These are phyloP conservation scores for Acanthamoeba sp. DNA, from an alignment of 208 protist genomes.

Conservation along the genomic window DNA sequence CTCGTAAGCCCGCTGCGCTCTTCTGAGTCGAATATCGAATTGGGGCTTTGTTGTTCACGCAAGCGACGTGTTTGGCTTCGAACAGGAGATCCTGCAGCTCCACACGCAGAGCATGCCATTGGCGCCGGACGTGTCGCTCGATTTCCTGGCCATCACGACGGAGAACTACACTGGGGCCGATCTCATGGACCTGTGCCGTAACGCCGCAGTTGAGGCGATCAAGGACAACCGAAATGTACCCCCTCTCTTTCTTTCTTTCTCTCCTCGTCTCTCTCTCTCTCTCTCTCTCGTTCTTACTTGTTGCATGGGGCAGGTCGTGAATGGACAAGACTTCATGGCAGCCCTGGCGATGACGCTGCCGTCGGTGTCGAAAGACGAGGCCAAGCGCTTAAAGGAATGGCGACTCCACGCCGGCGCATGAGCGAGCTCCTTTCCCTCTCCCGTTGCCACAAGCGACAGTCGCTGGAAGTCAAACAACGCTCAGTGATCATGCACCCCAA, in stretches of 20 bases:
- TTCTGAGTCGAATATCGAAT: too few species aligned
- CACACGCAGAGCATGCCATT: conserved; percentile 9
- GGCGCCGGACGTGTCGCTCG: conserved; percentile 11
- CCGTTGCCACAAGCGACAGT: neutral
- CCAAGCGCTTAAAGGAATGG: neutral
- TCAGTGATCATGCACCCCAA: too few species aligned
- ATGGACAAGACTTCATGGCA: conserved; percentile 29
- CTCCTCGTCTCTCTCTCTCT: neutral
- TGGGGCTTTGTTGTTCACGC: neutral
- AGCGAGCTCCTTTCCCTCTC: neutral
- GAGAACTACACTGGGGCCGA: conserved; percentile 53
- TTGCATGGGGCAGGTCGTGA: neutral
- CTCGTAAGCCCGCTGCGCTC: neutral
- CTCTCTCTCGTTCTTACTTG: neutral
- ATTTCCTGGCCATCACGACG: conserved; percentile 25
- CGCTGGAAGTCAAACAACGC: too few species aligned
- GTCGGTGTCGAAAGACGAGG: neutral
- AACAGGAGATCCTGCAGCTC: conserved; percentile 29
- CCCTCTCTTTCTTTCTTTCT: neutral
- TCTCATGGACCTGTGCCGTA: conserved; percentile 66
- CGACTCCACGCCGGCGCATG: neutral
- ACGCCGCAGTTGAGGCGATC: conserved; percentile 45
- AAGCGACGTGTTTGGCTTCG: neutral
- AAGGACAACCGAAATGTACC: neutral
- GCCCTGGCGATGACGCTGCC: neutral